phyloP scores from a whole-genome alignment of 208 protist genomes.

The Trypanosoma congolense region DNA sequence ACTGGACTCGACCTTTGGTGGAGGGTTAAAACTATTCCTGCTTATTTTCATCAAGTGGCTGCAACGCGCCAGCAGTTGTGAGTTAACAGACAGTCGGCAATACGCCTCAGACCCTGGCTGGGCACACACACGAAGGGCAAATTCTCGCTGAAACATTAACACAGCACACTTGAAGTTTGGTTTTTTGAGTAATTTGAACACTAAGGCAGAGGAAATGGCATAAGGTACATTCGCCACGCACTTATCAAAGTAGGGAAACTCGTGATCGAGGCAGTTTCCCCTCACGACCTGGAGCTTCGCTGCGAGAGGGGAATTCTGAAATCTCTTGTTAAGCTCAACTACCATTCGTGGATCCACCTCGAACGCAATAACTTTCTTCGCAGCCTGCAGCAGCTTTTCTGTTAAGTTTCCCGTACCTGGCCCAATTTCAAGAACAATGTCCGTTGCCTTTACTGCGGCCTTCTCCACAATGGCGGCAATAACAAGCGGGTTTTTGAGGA shows the following conservation, averaged over 20 bases:
- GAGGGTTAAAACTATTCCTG: slow-evolving; percentile 99
- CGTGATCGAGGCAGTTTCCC: slow-evolving; percentile 97
- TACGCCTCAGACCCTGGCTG: slow-evolving; percentile 96
- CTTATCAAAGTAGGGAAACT: slow-evolving; percentile 99
- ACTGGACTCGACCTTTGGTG: slow-evolving; percentile 98
- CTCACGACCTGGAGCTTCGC: slow-evolving; percentile 97
- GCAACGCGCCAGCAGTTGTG: slow-evolving; percentile 96
- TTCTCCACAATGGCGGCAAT: slow-evolving; percentile 97
- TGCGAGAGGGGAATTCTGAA: slow-evolving; percentile 87
- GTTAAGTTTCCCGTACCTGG: slow-evolving; percentile 99
- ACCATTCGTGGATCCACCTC: slow-evolving; percentile 99
- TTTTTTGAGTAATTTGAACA: slow-evolving; percentile 98
- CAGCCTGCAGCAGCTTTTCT: slow-evolving; percentile 95
- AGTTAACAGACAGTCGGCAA: slow-evolving; percentile 98
- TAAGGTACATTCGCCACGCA: slow-evolving; percentile 99
- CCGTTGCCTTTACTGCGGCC: slow-evolving; percentile 94
- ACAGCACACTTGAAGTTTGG: slow-evolving; percentile 95
- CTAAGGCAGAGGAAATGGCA: slow-evolving; percentile 98
- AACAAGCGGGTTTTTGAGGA: slow-evolving; percentile 98
- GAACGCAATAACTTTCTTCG: slow-evolving; percentile 98
- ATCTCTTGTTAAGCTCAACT: slow-evolving; percentile 98
- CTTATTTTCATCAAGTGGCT: slow-evolving; percentile 98
- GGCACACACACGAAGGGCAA: slow-evolving; percentile 98
- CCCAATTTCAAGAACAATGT: slow-evolving; percentile 99
- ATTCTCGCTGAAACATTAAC: slow-evolving; percentile 99